These are phyloP conservation scores for Boeremia exigua DNA, from an alignment of 2,329 filamentous ascomycete species.

Conservation along the genomic window DNA sequence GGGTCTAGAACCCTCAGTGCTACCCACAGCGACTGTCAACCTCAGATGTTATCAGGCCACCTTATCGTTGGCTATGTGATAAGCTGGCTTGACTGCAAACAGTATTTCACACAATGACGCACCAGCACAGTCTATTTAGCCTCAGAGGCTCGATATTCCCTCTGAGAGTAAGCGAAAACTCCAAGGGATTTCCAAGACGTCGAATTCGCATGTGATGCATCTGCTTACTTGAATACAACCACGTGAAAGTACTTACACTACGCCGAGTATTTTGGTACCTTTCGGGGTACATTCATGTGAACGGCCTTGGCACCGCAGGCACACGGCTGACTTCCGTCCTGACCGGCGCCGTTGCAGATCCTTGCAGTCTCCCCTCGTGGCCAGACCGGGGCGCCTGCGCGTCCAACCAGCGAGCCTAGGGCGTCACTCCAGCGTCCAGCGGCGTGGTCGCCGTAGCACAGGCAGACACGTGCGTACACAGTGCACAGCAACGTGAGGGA, in stretches of 20 bases:
- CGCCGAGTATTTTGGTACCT: too few relatives aligned
- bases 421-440: not conserved
- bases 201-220: too few relatives aligned
- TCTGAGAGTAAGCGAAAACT: too few relatives aligned
- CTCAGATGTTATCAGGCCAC: too few relatives aligned
- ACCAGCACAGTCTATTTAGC: not conserved
- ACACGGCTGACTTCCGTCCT: not conserved
- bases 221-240: too few relatives aligned
- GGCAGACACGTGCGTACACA: not conserved
- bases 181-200: too few relatives aligned
- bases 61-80: too few relatives aligned
- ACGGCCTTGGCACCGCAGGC: not conserved
- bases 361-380: slow-evolving; percentile 2
- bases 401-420: not conserved
- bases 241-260: too few relatives aligned
- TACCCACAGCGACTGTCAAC: too few relatives aligned
- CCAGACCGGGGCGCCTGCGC: slow-evolving; percentile 1
- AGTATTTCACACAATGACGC: not conserved
- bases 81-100: not conserved
- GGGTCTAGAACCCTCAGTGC: too few relatives aligned
- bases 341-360: slow-evolving; percentile 8
- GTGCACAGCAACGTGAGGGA: not conserved
- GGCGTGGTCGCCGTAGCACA: not conserved
- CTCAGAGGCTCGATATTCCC: not conserved
- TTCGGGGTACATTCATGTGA: not conserved